phyloP scores from a whole-genome alignment of 2,329 filamentous ascomycete species.

The Sporothrix curviconia region DNA sequence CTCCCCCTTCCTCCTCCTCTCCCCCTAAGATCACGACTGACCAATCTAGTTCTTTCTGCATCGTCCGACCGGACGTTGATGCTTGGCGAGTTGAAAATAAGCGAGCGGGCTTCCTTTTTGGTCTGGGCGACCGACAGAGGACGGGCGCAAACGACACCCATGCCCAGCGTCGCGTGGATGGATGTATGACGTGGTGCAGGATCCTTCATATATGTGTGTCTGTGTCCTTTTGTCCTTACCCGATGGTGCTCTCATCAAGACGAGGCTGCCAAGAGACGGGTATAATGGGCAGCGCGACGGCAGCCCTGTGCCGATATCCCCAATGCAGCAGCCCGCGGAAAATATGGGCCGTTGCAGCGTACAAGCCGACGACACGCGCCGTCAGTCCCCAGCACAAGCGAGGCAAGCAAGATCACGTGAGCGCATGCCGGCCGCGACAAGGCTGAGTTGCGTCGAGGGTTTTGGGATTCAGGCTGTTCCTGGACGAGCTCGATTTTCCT shows the following conservation, averaged over 20 bases:
- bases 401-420: not conserved
- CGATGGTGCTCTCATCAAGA: not conserved
- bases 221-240: no score
- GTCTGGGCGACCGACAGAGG: not conserved
- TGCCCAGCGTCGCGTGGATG: no score
- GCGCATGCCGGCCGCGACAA: not conserved
- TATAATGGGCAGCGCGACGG: not conserved
- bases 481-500: not conserved
- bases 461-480: not conserved
- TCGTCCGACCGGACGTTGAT: conserved; percentile 85
- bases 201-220: not conserved
- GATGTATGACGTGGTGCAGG: no score
- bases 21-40: conserved; percentile 32
- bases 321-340: not conserved
- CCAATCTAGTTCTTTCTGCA: conserved; percentile 66
- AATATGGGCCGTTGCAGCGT: not conserved
- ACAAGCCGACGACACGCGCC: no score
- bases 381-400: no score
- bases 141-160: no score
- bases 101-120: not conserved
- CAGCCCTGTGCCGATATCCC: not conserved
- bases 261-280: not conserved
- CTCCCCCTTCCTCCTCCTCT: not conserved
- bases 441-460: not conserved
- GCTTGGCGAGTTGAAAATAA: conserved; percentile 72